phyloP scores from a whole-genome alignment of 768 basidiomycete genomes.

The Podaxis sp. region DNA sequence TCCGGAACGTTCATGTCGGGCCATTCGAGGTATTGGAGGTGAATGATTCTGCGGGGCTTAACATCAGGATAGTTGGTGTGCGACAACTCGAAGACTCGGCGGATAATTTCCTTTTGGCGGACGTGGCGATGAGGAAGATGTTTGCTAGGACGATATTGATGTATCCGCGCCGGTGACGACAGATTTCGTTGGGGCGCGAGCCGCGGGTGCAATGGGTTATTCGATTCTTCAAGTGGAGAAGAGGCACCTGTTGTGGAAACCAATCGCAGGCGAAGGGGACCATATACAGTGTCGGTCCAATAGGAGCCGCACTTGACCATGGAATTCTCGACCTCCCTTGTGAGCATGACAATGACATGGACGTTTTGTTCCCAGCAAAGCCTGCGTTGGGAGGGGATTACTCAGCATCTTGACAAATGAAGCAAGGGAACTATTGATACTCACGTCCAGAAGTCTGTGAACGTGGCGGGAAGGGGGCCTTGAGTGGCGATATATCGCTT shows the following conservation, averaged over 20 bases:
- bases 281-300: constrained; percentile 71
- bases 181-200: constrained; percentile 6
- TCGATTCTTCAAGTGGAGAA: constrained; percentile 20
- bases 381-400: constrained; percentile 28
- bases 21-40: constrained; percentile 94
- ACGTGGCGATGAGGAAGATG: background rate
- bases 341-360: constrained; percentile 95
- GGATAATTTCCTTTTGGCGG: constrained; percentile 32
- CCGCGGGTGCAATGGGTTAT: constrained; percentile 25
- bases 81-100: constrained; percentile 64
- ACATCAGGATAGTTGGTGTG: constrained; percentile 57
- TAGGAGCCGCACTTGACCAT: constrained; percentile 90
- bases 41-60: constrained; percentile 65
- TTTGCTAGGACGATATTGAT: constrained; percentile 19
- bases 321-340: constrained; percentile 84
- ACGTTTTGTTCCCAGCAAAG: constrained; percentile 94
- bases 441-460: constrained; percentile 91
- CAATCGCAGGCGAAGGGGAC: constrained; percentile 60
- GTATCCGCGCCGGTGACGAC: constrained; percentile 13
- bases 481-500: constrained; percentile 94
- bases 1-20: constrained; percentile 95
- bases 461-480: constrained; percentile 88
- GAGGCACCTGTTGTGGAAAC: constrained; percentile 30
- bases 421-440: constrained; percentile 24
- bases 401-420: background rate